Percentiles rank a stretch among this genome's conserved stretches.
phyloP scores from a whole-genome alignment of 805 yeast species.

The Kodamaea laetipori region DNA sequence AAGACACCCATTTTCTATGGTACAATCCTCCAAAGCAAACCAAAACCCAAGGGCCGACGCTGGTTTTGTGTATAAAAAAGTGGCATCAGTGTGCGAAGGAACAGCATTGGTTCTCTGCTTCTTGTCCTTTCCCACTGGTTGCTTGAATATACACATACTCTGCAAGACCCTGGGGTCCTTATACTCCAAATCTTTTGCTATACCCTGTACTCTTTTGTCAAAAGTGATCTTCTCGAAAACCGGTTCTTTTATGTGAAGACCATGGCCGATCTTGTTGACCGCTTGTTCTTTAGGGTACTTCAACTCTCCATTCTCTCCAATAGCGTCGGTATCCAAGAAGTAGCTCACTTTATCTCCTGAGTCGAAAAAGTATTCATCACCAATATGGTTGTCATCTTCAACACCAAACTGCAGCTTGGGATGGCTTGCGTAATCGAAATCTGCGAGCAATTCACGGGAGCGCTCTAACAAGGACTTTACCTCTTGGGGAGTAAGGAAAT shows the following conservation, averaged over 20 bases:
- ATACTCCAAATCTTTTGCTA: slow-evolving; percentile 55
- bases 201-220: slow-evolving; percentile 47
- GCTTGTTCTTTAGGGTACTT: slow-evolving; percentile 55
- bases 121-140: slow-evolving; percentile 42
- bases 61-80: slow-evolving; percentile 71
- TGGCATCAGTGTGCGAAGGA: slow-evolving; percentile 77
- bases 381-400: slow-evolving; percentile 58
- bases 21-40: slow-evolving; percentile 80
- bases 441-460: slow-evolving; percentile 46
- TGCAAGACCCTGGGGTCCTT: slow-evolving; percentile 73
- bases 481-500: slow-evolving; percentile 49
- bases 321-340: slow-evolving; percentile 74
- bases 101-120: slow-evolving; percentile 52
- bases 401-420: slow-evolving; percentile 75
- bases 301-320: slow-evolving; percentile 54
- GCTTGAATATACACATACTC: slow-evolving; percentile 78
- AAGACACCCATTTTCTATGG: slow-evolving; percentile 65
- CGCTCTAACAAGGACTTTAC: slow-evolving; percentile 43
- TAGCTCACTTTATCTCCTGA: slow-evolving; percentile 69
- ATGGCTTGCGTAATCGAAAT: slow-evolving; percentile 56
- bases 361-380: slow-evolving; percentile 69
- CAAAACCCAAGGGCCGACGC: slow-evolving; percentile 75
- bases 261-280: slow-evolving; percentile 80
- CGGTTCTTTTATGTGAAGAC: slow-evolving; percentile 59
- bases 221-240: slow-evolving; percentile 54